Base-by-base conservation (phyloP, 352 stramenopile species). In the Pythium volutum region DNA sequence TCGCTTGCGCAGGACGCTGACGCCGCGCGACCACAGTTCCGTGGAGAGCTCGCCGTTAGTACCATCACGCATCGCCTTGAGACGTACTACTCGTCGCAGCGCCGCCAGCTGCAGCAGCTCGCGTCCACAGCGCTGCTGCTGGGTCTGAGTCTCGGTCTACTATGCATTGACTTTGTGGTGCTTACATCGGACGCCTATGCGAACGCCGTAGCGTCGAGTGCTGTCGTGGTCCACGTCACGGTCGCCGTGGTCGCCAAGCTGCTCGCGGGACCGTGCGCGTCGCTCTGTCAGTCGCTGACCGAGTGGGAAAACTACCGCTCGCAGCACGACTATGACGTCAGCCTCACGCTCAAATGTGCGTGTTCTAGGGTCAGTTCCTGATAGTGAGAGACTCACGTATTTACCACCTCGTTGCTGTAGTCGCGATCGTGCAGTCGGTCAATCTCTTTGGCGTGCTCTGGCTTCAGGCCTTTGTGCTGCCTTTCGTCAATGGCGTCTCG, bases 291-390 rank as follows among this genome's bases (percentile, higher is more conserved):
- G 41, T 16, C 47, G 20, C 59, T 91, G 38, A 89, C 75, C 41
- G 71, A 88, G 42, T 91, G 79, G 78, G 81, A 91, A 50, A 91
- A 93, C 57, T 77, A 91, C 66, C 76, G 74, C 29, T 74, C 81
- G n/a, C 79, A 87, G 59, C 55, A 71, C 11, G 69, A 87, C 34
- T 83, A 87, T 57, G 80, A 91, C 59, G 59, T 76, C n/a, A 81
- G 78, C 48, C 73, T 91, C 48, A 89, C 80, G 29, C 82, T 93
- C 59, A 91, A 91, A 63, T 91, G 78, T 88, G 66, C 55, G 74
- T 74, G 8, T 29, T 4, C 14, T 10, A 22, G 3, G 36, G 6
- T 15, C 36, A 36, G 14, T 15, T 12, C 18, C 16, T 43, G 36
- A 7, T 12, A 14, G 33, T 14, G 33, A 12, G 12, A 38, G 7